Evolutionary conservation across 768 basidiomycete genomes (phyloP).

Genomic region (Serendipita sp.): DNA sequence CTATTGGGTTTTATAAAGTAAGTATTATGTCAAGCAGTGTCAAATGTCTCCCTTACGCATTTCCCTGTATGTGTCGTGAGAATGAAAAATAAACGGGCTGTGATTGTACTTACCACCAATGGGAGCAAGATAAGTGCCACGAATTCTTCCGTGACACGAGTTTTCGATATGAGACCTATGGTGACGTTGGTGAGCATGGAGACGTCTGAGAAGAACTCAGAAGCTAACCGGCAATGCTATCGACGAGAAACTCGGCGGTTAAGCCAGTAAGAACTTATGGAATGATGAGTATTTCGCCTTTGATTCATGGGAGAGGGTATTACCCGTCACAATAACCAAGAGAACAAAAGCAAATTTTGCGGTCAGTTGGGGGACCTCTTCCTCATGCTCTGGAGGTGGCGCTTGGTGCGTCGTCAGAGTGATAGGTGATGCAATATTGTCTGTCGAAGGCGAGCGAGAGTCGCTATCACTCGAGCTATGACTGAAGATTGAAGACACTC

Average conservation of each 20-base stretch:
- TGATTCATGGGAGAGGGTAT: background rate
- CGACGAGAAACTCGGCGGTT: slow-evolving; percentile 27
- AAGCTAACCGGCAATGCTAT: slow-evolving; percentile 26
- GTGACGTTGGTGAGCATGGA: background rate
- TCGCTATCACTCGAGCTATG: slow-evolving; percentile 13
- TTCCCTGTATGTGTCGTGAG: background rate
- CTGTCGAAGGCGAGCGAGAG: background rate
- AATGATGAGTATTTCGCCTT: background rate
- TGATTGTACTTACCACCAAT: slow-evolving; percentile 46
- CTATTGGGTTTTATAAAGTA: slow-evolving; percentile 30
- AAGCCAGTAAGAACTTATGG: slow-evolving; percentile 21
- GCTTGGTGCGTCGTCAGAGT: background rate
- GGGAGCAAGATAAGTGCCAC: slow-evolving; percentile 78
- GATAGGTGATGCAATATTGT: slow-evolving; percentile 9
- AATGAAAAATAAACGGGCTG: slow-evolving; percentile 10
- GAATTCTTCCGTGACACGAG: slow-evolving; percentile 60
- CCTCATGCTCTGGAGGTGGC: slow-evolving; percentile 13
- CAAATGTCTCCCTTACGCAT: background rate
- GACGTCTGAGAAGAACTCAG: background rate
- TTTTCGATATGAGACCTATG: background rate
- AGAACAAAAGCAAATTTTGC: slow-evolving; percentile 20
- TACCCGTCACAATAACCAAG: slow-evolving; percentile 20
- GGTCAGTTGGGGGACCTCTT: slow-evolving; percentile 21
- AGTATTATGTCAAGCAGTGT: background rate
- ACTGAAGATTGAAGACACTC: slow-evolving; percentile 8